A percentile compares a stretch with the other conserved stretches of the same genome.
Conservation (phyloP, 208 protist genomes). For the Leptomonas pyrrhocoris region DNA sequence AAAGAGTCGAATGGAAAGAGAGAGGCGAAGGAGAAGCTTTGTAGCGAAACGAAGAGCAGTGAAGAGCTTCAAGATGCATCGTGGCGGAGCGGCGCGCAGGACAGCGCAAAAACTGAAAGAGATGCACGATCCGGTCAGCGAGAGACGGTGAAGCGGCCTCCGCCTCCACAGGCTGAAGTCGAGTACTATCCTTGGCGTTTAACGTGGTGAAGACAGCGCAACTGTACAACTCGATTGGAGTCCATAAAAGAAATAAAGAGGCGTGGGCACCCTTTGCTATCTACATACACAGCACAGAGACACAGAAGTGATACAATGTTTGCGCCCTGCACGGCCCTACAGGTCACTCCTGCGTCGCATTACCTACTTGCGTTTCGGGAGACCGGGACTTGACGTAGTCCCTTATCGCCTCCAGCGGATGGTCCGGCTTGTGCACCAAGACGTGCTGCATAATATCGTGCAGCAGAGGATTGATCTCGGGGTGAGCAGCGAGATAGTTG, state of each 20-base stretch:
- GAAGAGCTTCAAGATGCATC: too few relatives aligned
- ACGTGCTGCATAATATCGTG: slow-evolving; percentile 76
- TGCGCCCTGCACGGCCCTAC: background rate
- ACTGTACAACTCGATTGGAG: background rate
- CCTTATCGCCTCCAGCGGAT: slow-evolving; percentile 64
- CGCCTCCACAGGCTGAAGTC: too few relatives aligned
- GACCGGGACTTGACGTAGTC: slow-evolving; percentile 53
- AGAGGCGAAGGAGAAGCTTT: too few relatives aligned
- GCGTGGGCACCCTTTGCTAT: background rate
- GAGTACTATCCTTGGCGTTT: background rate
- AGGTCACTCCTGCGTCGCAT: background rate
- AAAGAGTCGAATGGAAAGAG: too few relatives aligned
- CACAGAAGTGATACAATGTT: too few relatives aligned
- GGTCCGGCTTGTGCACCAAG: slow-evolving; percentile 63
- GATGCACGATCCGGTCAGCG: too few relatives aligned
- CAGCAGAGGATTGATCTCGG: slow-evolving; percentile 62
- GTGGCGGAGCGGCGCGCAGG: too few relatives aligned
- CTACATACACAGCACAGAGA: background rate
- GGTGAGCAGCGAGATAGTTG: slow-evolving; percentile 59
- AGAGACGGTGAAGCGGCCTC: too few relatives aligned
- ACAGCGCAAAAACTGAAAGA: too few relatives aligned
- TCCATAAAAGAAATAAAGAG: background rate
- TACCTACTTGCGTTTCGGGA: background rate
- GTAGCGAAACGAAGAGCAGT: too few relatives aligned
- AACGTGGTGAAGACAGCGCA: background rate